Evolutionary conservation across 2,329 filamentous ascomycete species (phyloP).

Genomic region (Curvularia sp.): DNA sequence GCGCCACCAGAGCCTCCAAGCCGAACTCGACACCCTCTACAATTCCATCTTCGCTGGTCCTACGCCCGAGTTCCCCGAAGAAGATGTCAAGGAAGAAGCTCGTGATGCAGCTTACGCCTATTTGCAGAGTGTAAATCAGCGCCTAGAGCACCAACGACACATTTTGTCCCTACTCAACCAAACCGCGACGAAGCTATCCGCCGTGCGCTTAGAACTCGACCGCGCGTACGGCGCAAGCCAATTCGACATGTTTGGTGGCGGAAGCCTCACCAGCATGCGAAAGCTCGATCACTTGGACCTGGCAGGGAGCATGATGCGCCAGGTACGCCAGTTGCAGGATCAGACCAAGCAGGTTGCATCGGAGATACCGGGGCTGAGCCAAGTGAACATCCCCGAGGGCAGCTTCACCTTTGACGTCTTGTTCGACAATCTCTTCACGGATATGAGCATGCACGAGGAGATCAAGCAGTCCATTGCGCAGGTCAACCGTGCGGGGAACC

Average conservation of each 20-base stretch:
- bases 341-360: constrained; percentile 55
- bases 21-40: constrained; percentile 41
- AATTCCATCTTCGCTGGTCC: constrained; percentile 43
- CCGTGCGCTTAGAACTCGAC: constrained; percentile 32
- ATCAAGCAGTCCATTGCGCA: constrained; percentile 56
- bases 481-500: constrained; percentile 29
- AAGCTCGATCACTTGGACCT: constrained; percentile 61
- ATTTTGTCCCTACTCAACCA: constrained; percentile 38
- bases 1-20: constrained; percentile 32
- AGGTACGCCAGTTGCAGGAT: constrained; percentile 49
- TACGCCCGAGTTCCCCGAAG: constrained; percentile 44
- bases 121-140: constrained; percentile 22
- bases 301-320: constrained; percentile 55
- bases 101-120: constrained; percentile 25
- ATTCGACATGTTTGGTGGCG: constrained; percentile 61
- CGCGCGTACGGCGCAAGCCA: constrained; percentile 35
- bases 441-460: constrained; percentile 61
- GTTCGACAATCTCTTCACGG: constrained; percentile 64
- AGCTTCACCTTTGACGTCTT: constrained; percentile 60
- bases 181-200: constrained; percentile 29
- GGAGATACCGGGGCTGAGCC: constrained; percentile 49
- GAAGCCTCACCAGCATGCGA: constrained; percentile 60
- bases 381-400: constrained; percentile 56
- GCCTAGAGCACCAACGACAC: constrained; percentile 37
- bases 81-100: constrained; percentile 39